phyloP scores from a whole-genome alignment of 108 stramenopile genomes.

The Nitzschia inconspicua region DNA sequence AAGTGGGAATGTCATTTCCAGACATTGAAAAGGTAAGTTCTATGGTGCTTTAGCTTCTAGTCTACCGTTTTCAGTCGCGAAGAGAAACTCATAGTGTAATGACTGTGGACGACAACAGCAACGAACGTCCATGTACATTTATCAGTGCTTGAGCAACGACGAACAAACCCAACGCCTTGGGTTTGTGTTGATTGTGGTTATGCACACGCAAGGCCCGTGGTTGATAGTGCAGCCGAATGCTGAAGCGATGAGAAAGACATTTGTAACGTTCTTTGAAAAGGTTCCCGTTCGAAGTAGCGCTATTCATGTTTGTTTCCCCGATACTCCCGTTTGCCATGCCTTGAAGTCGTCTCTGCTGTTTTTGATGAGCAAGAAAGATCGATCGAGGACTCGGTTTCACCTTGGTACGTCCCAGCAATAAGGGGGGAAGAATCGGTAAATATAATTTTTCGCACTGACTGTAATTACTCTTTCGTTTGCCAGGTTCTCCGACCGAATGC shows the following conservation, averaged over 20 bases:
- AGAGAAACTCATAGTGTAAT: too few species aligned
- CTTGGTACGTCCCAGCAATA: not conserved
- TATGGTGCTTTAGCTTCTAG: too few species aligned
- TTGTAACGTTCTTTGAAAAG: not conserved
- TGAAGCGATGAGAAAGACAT: not conserved
- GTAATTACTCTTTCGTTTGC: too few species aligned
- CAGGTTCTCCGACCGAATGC: too few species aligned
- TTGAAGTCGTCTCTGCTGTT: not conserved
- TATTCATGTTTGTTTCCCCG: slow-evolving; percentile 4
- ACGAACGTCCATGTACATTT: not conserved
- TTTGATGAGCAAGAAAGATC: not conserved
- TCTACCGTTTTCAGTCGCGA: too few species aligned
- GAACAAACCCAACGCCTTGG: too few species aligned
- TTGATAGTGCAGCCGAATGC: not conserved
- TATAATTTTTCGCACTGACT: too few species aligned
- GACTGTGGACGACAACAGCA: not conserved
- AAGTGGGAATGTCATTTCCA: too few species aligned
- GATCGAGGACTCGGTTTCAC: not conserved
- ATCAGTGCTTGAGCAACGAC: not conserved
- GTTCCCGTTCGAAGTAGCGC: not conserved
- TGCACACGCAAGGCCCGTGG: not conserved
- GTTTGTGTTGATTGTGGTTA: not conserved
- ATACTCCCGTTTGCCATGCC: not conserved
- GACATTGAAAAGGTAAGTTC: too few species aligned
- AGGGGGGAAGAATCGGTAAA: too few species aligned